Base-by-base conservation (phyloP, 139 green algal genomes). In the Chlorella sp. region DNA sequence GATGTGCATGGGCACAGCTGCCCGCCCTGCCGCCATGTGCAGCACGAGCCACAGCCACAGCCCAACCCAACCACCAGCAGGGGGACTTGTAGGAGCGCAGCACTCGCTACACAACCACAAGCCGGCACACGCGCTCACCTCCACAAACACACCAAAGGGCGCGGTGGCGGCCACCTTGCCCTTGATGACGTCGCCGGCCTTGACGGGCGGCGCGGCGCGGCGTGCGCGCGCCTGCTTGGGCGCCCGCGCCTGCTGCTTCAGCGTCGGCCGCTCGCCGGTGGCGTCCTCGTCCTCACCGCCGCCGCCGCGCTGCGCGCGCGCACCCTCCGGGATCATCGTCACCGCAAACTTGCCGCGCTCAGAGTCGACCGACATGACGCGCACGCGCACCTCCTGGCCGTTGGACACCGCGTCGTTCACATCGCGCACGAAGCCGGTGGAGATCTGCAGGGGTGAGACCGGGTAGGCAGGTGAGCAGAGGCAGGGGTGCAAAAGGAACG, bases 101-200 rank as follows among this genome's bases (percentile, higher is more conserved):
- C n/a, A n/a, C n/a, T n/a, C n/a, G n/a, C n/a, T n/a, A n/a, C n/a
- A n/a, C n/a, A n/a, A n/a, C n/a, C n/a, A n/a, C n/a, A n/a, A n/a
- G n/a, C n/a, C n/a, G n/a, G n/a, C n/a, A n/a, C n/a, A n/a, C n/a
- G n/a, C 6, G 34, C 79, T 84, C 17, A 96, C 65, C 57, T 95
- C 90, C 38, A 98, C 75, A 68, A 98, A 97, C 21, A 81, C 85
- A 30, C 94, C 94, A 86, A 94, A 97, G 36, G 81, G 30, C 11
- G 84, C 83, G 5, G 91, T 38, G 47, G 79, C 84, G 26, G 79
- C 87, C 39, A 97, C 91, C 74, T 81, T 87, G 74, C 86, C 94
- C 78, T 87, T 94, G 39, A 97, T 69, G 1, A 65, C 70, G 51
- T 95, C 89, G 63, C 92, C 92, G 3, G 63, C 51, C 11, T 57